phyloP scores from a whole-genome alignment of 2,329 filamentous ascomycete genomes.

The Cadophora luteo-olivacea region DNA sequence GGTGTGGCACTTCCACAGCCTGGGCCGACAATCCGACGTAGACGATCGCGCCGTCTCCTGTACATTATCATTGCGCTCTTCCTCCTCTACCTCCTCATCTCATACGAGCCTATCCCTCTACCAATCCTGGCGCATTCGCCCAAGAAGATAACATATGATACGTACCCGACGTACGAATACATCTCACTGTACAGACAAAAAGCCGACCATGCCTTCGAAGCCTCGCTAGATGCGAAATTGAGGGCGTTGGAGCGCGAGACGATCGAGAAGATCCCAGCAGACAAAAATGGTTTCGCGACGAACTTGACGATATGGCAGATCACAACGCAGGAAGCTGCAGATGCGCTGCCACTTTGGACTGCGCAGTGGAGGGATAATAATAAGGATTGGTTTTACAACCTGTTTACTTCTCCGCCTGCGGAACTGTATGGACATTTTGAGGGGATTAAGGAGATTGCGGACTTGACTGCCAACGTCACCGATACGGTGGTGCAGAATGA shows the following conservation, averaged over 20 bases:
- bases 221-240: conserved; percentile 29
- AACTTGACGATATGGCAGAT: conserved; percentile 36
- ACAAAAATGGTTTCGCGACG: conserved; percentile 19
- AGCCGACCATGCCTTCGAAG: conserved; percentile 31
- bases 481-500: conserved; percentile 28
- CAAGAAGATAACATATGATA: conserved; percentile 11
- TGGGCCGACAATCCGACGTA: neutral
- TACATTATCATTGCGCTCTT: conserved; percentile 7
- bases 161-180: conserved; percentile 31
- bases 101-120: conserved; percentile 21
- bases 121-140: neutral
- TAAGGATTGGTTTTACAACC: conserved; percentile 30
- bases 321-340: conserved; percentile 18
- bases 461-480: conserved; percentile 7
- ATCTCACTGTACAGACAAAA: conserved; percentile 30
- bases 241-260: conserved; percentile 25
- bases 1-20: conserved; percentile 1
- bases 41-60: conserved; percentile 3
- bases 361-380: conserved; percentile 34
- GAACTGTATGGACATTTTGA: conserved; percentile 29
- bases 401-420: conserved; percentile 17
- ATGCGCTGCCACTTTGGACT: conserved; percentile 24
- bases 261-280: conserved; percentile 11
- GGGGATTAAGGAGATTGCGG: conserved; percentile 27
- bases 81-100: conserved; percentile 24